These are phyloP conservation scores for Musa schizocarpa DNA, from an alignment of 176 grass and related monocot species.

Conservation along the genomic window DNA sequence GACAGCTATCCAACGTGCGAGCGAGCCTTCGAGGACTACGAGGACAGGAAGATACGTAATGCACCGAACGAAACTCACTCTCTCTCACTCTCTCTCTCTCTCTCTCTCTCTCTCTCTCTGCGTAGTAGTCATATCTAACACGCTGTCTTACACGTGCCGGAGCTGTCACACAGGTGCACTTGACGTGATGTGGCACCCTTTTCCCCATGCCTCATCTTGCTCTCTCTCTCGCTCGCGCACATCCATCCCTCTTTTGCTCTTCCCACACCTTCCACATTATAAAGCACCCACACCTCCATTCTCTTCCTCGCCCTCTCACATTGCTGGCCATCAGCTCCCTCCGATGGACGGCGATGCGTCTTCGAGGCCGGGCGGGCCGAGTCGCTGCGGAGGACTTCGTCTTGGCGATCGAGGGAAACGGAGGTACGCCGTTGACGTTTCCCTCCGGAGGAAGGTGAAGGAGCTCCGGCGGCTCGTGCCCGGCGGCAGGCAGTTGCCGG, in stretches of 20 bases:
- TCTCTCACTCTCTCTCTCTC: background rate
- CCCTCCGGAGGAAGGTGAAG: slow-evolving; percentile 46
- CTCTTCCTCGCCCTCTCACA: background rate
- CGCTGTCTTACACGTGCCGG: too few species aligned
- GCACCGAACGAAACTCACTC: background rate
- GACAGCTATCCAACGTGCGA: too few species aligned
- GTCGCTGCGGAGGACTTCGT: slow-evolving; percentile 11
- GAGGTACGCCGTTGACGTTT: background rate
- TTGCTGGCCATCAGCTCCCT: too few species aligned
- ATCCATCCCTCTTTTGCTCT: background rate
- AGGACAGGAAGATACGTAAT: background rate
- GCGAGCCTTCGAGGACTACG: background rate
- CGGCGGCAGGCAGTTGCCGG: slow-evolving; percentile 33
- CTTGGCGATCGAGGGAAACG: background rate
- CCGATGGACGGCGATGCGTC: too few species aligned
- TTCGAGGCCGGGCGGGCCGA: background rate
- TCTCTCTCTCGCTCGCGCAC: background rate
- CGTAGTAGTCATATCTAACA: too few species aligned
- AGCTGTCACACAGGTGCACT: slow-evolving; percentile 60
- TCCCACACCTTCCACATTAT: background rate
- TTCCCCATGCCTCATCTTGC: slow-evolving; percentile 16
- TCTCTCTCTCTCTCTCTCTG: too few species aligned
- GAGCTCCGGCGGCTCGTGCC: slow-evolving; percentile 85
- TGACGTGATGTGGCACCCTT: slow-evolving; percentile 43
- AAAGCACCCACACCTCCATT: background rate